phyloP scores from a whole-genome alignment of 108 stramenopile species.

The Nitzschia sp. region DNA sequence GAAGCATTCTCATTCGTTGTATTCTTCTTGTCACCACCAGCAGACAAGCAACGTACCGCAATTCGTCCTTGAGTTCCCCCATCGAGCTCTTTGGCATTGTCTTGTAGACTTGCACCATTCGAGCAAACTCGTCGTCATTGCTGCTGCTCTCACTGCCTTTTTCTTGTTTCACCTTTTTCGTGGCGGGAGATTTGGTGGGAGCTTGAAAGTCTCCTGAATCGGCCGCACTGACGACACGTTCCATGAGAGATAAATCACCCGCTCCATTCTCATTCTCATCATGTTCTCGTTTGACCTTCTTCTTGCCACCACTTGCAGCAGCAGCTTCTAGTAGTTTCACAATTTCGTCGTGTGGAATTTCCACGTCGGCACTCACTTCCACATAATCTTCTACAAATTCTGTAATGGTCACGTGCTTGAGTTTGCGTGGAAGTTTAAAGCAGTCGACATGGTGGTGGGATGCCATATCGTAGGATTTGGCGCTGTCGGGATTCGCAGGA shows the following conservation, averaged over 20 bases:
- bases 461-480: slow-evolving; percentile 9
- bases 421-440: slow-evolving; percentile 60
- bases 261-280: slow-evolving; percentile 3
- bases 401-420: slow-evolving; percentile 10
- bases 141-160: slow-evolving; percentile 27
- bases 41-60: slow-evolving; percentile 51
- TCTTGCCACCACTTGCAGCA: slow-evolving; percentile 11
- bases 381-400: slow-evolving; percentile 57
- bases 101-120: slow-evolving; percentile 31
- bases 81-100: slow-evolving; percentile 47
- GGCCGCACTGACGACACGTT: not conserved
- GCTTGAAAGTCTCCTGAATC: slow-evolving; percentile 7
- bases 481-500: slow-evolving; percentile 13
- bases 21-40: too few species aligned
- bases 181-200: slow-evolving; percentile 1
- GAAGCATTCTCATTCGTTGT: too few species aligned
- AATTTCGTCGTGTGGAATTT: slow-evolving; percentile 12
- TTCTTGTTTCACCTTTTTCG: slow-evolving; percentile 9
- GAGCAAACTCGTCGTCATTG: slow-evolving; percentile 25
- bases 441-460: slow-evolving; percentile 48
- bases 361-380: slow-evolving; percentile 35
- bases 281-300: slow-evolving; percentile 9
- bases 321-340: slow-evolving; percentile 21
- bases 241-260: slow-evolving; percentile 10
- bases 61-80: slow-evolving; percentile 66